Conservation (phyloP, 306 rosid genomes). For the Quercus suber region DNA sequence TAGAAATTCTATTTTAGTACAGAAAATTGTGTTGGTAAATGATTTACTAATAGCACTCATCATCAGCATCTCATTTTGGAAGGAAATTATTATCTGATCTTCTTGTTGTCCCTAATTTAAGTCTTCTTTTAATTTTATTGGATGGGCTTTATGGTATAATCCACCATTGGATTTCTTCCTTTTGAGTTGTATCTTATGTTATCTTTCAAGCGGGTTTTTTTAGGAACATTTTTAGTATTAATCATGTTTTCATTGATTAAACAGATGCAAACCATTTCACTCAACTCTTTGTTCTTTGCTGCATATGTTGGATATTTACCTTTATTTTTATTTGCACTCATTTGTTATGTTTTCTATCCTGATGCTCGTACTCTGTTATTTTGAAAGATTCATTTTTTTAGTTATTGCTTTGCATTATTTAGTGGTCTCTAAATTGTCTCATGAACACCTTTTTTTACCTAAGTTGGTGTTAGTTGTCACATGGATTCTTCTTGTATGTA, state of each 20-base stretch:
- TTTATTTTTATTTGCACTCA: neutral
- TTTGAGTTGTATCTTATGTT: neutral
- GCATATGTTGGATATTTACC: neutral
- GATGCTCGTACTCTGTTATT: neutral
- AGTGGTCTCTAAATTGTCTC: neutral
- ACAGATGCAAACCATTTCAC: neutral
- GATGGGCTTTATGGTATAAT: neutral
- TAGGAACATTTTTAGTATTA: neutral
- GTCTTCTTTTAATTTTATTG: neutral
- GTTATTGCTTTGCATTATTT: neutral
- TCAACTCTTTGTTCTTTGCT: neutral
- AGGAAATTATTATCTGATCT: neutral
- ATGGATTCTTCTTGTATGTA: no score
- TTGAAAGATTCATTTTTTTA: neutral
- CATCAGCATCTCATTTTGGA: neutral
- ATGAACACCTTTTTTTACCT: neutral
- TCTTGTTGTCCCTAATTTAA: neutral
- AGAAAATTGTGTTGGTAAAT: conserved; percentile 1
- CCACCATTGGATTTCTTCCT: neutral
- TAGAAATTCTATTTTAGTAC: conserved; percentile 17
- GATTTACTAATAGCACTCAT: neutral
- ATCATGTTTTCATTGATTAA: neutral
- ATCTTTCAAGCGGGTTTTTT: neutral
- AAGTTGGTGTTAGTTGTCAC: no score
- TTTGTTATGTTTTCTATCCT: neutral